Percentiles rank a stretch among this genome's conserved stretches.
phyloP scores from a whole-genome alignment of 2,329 filamentous ascomycete genomes.

The Pseudocercospora eumusae region DNA sequence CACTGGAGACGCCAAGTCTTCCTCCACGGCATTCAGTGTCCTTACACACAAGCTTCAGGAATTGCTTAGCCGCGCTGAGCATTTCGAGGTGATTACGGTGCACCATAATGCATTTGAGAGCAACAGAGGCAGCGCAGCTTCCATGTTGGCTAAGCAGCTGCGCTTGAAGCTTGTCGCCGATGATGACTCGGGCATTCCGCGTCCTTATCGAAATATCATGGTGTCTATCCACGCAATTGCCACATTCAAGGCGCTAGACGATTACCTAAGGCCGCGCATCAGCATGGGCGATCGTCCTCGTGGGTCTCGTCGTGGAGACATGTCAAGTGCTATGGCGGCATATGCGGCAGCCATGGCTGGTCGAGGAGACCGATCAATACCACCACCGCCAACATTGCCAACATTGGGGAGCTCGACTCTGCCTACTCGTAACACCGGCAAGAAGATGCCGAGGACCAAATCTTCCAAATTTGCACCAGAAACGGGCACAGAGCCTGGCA shows the following conservation, averaged over 20 bases:
- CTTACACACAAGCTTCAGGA: constrained; percentile 94
- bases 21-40: constrained; percentile 82
- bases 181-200: constrained; percentile 85
- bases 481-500: constrained; percentile 24
- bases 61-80: constrained; percentile 90
- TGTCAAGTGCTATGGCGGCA: constrained; percentile 70
- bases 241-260: constrained; percentile 93
- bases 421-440: constrained; percentile 31
- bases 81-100: constrained; percentile 96
- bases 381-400: constrained; percentile 40
- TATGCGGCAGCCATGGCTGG: constrained; percentile 72
- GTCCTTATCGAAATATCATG: constrained; percentile 89
- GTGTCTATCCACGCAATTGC: constrained; percentile 98
- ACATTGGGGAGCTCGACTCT: constrained; percentile 36
- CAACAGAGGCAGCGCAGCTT: constrained; percentile 84
- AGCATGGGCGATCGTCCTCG: constrained; percentile 71
- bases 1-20: constrained; percentile 66
- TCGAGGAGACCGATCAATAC: constrained; percentile 44
- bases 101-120: constrained; percentile 89
- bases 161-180: constrained; percentile 85
- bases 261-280: constrained; percentile 90
- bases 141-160: constrained; percentile 95
- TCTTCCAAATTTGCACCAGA: constrained; percentile 30
- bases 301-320: constrained; percentile 60
- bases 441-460: constrained; percentile 31